These are phyloP conservation scores for Teunomyces kruisii DNA, from an alignment of 805 yeast genomes.

Conservation along the genomic window DNA sequence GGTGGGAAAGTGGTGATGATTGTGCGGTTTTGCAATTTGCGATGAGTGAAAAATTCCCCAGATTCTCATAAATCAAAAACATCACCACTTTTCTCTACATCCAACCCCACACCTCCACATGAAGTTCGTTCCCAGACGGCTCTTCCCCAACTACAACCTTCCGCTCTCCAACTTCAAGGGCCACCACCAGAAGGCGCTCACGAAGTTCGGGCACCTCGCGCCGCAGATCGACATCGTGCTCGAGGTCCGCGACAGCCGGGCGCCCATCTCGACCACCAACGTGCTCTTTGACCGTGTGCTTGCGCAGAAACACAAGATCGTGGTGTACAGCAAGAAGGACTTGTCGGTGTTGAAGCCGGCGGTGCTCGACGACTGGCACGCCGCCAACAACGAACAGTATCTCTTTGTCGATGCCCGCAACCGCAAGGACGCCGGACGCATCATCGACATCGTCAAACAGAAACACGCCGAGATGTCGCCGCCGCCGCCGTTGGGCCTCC, in stretches of 20 bases:
- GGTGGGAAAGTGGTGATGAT: too few relatives aligned
- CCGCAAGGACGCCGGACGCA: slow-evolving; percentile 45
- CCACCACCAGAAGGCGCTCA: slow-evolving; percentile 81
- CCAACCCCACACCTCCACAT: slow-evolving; percentile 10
- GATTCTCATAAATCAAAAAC: background rate
- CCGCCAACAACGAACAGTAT: slow-evolving; percentile 25
- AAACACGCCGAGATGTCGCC: slow-evolving; percentile 51
- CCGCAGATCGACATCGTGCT: slow-evolving; percentile 80
- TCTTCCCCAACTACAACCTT: slow-evolving; percentile 74
- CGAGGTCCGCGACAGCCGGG: slow-evolving; percentile 86
- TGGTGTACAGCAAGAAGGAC: slow-evolving; percentile 79
- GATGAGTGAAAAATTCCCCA: background rate
- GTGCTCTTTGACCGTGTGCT: slow-evolving; percentile 70
- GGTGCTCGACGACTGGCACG: slow-evolving; percentile 35
- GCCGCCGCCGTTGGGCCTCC: slow-evolving; percentile 79
- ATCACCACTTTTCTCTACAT: background rate
- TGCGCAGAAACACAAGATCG: slow-evolving; percentile 52
- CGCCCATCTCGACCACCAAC: slow-evolving; percentile 83
- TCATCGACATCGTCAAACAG: slow-evolving; percentile 52
- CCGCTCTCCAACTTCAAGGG: slow-evolving; percentile 82
- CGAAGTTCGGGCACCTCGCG: slow-evolving; percentile 61
- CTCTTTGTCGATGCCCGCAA: slow-evolving; percentile 60
- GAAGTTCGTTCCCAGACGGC: slow-evolving; percentile 63
- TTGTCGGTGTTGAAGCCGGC: slow-evolving; percentile 45
- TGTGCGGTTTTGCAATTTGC: background rate